Evolutionary conservation across 192 early-diverging fungal genomes (phyloP), one percentile per base, ranked within the genome.

Genomic region (Coemansia sp.): DNA sequence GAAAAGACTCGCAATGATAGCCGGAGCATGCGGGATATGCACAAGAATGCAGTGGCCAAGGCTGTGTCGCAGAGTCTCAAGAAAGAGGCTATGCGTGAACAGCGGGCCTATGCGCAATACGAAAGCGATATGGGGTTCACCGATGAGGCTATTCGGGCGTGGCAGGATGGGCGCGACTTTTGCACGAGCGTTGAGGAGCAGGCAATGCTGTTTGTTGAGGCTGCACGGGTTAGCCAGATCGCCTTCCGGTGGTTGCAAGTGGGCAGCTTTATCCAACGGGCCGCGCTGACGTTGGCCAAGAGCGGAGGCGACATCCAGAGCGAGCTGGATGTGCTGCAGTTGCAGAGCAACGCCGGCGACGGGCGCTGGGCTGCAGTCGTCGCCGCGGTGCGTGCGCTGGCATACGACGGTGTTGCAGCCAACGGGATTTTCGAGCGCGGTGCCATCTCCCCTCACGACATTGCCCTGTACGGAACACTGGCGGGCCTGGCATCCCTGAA

Each of bases 381-480:
- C 13, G 40, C 11, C 5, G 41, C 15, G 5, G 22, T 61, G n/a
- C 22, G 28, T 17, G 24, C 23, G 20, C 58, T 66, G 26, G 36
- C 23, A 18, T 27, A 58, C 20, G 59, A 58, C 41, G 23, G 17
- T 0, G 3, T 48, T 9, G 26, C 17, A n/a, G 20, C 42, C 9
- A 7, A 50, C 0, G 51, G 41, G 4, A 18, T 71, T 9, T 51
- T 64, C 19, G 53, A 36, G 10, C 38, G 37, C 17, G 51, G 60
- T 4, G 27, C 45, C 6, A 30, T 68, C 5, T 35, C 60, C 4
- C 33, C 60, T 2, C 49, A 43, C 26, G 72, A 76, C 33, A 33
- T 76, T 41, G 72, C 72, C 24, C 48, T 76, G 7, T 76, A 76
- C 35, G 72, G 66, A 0, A 54, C 72, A 11, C 47, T 76, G 41